phyloP scores from a whole-genome alignment of 352 stramenopile species.

The Phytophthora citricola region DNA sequence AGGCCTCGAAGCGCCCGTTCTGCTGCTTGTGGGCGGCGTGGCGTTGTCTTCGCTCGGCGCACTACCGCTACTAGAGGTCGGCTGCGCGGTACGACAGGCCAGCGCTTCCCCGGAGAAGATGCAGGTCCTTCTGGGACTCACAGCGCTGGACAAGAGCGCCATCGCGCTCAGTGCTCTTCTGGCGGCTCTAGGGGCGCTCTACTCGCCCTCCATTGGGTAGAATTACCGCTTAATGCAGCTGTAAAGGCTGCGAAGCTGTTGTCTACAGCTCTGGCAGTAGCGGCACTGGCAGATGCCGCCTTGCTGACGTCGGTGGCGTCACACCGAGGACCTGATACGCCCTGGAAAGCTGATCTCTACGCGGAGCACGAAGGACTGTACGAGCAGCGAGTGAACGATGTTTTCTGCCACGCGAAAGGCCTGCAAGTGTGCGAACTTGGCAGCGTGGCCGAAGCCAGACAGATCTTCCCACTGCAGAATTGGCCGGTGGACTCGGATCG shows the following conservation, averaged over 20 bases:
- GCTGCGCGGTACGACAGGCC: slow-evolving; percentile 9
- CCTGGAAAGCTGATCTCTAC: slow-evolving; percentile 38
- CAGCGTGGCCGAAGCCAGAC: slow-evolving; percentile 43
- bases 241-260: slow-evolving; percentile 21
- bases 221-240: slow-evolving; percentile 10
- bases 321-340: slow-evolving; percentile 24
- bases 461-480: slow-evolving; percentile 48
- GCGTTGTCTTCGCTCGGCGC: slow-evolving; percentile 34
- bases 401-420: slow-evolving; percentile 58
- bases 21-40: slow-evolving; percentile 29
- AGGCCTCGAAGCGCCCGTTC: slow-evolving; percentile 12
- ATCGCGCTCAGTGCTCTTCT: slow-evolving; percentile 25
- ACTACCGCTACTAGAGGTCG: slow-evolving; percentile 42
- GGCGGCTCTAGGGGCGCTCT: slow-evolving; percentile 28
- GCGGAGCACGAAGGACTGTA: slow-evolving; percentile 37
- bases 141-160: slow-evolving; percentile 34
- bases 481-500: slow-evolving; percentile 50
- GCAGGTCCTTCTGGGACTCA: slow-evolving; percentile 30
- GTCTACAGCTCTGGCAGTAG: slow-evolving; percentile 16
- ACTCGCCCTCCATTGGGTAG: slow-evolving; percentile 36
- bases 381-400: slow-evolving; percentile 49
- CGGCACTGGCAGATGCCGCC: slow-evolving; percentile 19
- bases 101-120: slow-evolving; percentile 14
- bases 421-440: slow-evolving; percentile 46
- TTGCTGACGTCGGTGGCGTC: slow-evolving; percentile 29